phyloP scores from a whole-genome alignment of 306 rosid genomes.

The Aeschynomene evenia region DNA sequence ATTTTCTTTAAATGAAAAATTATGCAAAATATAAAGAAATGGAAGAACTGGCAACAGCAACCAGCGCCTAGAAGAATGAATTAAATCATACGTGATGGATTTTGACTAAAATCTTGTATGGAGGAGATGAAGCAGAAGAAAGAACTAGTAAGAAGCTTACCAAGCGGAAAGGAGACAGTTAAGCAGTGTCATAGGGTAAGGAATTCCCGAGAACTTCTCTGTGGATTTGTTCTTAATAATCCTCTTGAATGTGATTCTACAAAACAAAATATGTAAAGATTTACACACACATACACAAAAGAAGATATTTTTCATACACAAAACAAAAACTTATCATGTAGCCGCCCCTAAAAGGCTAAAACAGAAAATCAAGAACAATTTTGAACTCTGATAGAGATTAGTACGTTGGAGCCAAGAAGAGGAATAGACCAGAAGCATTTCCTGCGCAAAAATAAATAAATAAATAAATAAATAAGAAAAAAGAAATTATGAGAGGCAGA shows the following conservation, averaged over 20 bases:
- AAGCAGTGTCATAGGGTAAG: slow-evolving; percentile 79
- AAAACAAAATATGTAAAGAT: neutral
- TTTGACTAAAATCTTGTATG: neutral
- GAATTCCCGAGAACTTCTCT: slow-evolving; percentile 79
- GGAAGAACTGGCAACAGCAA: neutral
- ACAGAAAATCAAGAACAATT: neutral
- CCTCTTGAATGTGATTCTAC: slow-evolving; percentile 78
- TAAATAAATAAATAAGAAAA: too few species aligned
- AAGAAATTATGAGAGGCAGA: slow-evolving; percentile 17
- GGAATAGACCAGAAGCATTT: slow-evolving; percentile 76
- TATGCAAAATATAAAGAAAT: neutral
- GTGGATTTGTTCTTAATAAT: slow-evolving; percentile 52
- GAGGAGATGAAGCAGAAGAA: neutral
- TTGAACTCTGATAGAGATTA: neutral
- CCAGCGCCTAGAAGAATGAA: neutral
- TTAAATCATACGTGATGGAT: neutral
- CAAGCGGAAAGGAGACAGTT: slow-evolving; percentile 92
- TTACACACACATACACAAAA: neutral
- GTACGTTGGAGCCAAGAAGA: slow-evolving; percentile 83
- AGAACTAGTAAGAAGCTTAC: slow-evolving; percentile 26
- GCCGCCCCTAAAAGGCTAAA: neutral
- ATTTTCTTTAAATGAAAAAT: too few species aligned
- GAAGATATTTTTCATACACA: too few species aligned
- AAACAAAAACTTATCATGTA: neutral
- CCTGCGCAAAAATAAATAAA: slow-evolving; percentile 65